Evolutionary conservation across 2,329 filamentous ascomycete species (phyloP), one percentile per base, ranked within the genome.

Genomic region (Aotearoamyces nothofagi): DNA sequence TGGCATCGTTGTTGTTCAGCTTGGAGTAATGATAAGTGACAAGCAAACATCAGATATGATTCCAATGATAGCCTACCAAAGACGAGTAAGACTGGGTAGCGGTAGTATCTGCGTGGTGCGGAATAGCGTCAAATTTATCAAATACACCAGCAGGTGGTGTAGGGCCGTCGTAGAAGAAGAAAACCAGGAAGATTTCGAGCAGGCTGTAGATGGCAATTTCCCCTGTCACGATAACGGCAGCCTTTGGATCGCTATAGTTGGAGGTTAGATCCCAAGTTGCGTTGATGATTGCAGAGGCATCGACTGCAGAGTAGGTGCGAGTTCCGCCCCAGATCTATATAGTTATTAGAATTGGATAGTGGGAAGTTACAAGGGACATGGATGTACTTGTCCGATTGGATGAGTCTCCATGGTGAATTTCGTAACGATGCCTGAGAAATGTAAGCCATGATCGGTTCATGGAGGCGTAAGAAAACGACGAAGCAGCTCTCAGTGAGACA

Each of bases 261-360:
- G 36, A 34, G 4, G 41, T 39, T 1, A 45, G 35, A 23, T 52
- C 54, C 33, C 55, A 51, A 10, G 54, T 36, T 5, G 47, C 47
- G 15, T 39, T 39, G 33, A 45, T 49, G n/a, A 56, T 37, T 17
- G 43, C 39, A 7, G 45, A 39, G 1, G 41, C 39, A 15, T 53
- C 35, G 6, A 24, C 34, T 3, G 25, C 33, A 15, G 37, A 41
- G 35, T 55, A 57, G n/a, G 49, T 28, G 3, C 52, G 45, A 4
- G 39, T 39, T 3, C 55, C 54, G 9, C 54, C 55, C 51, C 52
- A 58, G 12, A 56, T 45, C 36, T 44, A 22, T 4, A 9, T 20
- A n/a, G 9, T 5, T 24, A 29, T 23, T 30, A 11, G 11, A n/a
- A 14, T 34, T 15, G 35, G 22, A 13, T n/a, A 25, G 12, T 3